Evolutionary conservation across 176 grass and related monocot genomes (phyloP).

Genomic region (Juncus inflexus): DNA sequence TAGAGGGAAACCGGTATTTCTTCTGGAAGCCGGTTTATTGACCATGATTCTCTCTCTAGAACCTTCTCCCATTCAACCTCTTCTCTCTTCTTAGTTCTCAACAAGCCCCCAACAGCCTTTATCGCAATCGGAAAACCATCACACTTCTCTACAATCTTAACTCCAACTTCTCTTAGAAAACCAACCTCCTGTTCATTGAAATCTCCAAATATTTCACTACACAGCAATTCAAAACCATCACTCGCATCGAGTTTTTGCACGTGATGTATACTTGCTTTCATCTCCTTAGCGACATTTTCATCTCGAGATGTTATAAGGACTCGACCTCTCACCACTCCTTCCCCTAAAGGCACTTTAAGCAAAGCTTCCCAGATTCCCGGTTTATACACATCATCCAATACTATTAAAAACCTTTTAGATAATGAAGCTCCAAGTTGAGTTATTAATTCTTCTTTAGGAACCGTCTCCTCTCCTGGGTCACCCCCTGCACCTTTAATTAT

Average conservation of each 20-base stretch:
- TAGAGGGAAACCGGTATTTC: constrained; percentile 55
- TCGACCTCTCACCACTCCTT: constrained; percentile 50
- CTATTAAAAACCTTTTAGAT: constrained; percentile 53
- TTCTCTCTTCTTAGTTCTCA: constrained; percentile 43
- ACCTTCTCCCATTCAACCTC: constrained; percentile 53
- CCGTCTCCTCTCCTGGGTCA: constrained; percentile 21
- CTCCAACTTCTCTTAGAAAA: constrained; percentile 43
- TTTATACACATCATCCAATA: constrained; percentile 72
- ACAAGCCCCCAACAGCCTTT: constrained; percentile 52
- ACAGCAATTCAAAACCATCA: constrained; percentile 46
- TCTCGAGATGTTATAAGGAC: constrained; percentile 47
- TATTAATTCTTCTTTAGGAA: constrained; percentile 48
- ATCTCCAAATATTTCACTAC: constrained; percentile 32
- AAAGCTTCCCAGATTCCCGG: constrained; percentile 49
- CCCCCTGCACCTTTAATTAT: constrained; percentile 39
- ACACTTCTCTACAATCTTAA: constrained; percentile 60
- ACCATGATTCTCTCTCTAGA: constrained; percentile 52
- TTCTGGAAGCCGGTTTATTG: constrained; percentile 32
- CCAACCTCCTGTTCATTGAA: constrained; percentile 29
- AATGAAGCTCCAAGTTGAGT: constrained; percentile 37
- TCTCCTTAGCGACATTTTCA: constrained; percentile 32
- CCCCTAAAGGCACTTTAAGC: constrained; percentile 47
- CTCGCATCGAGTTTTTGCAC: constrained; percentile 43
- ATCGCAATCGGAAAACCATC: constrained; percentile 65
- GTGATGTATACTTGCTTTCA: constrained; percentile 50